Evolutionary conservation across 2,329 filamentous ascomycete species (phyloP).

Genomic region (Paramyrothecium roridum): DNA sequence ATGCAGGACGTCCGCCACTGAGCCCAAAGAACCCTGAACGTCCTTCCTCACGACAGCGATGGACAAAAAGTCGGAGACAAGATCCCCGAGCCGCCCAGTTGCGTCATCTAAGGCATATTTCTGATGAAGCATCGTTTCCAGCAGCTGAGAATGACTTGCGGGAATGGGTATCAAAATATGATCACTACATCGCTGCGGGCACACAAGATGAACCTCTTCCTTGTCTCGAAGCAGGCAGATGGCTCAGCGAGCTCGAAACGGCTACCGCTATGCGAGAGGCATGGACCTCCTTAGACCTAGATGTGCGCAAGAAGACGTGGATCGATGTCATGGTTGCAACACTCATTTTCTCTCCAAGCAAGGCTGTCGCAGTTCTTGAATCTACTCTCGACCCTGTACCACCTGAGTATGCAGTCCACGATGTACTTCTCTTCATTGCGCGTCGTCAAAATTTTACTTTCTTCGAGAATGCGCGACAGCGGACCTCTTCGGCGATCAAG

Average conservation of each 20-base stretch:
- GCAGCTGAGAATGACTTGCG: no score
- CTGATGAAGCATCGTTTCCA: no score
- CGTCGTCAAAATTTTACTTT: constrained; percentile 12
- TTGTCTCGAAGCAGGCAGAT: constrained; percentile 21
- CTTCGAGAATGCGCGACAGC: constrained; percentile 14
- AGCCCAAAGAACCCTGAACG: no score
- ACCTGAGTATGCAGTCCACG: constrained; percentile 34
- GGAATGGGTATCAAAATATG: no score
- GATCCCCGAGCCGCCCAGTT: no score
- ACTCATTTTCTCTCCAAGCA: constrained; percentile 26
- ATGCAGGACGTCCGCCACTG: no score
- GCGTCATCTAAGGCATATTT: no score
- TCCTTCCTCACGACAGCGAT: no score
- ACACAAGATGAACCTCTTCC: background rate
- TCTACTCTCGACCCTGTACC: constrained; percentile 33
- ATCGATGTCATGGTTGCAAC: constrained; percentile 31
- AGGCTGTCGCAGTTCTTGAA: constrained; percentile 26
- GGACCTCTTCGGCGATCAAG: constrained; percentile 21
- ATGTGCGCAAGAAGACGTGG: constrained; percentile 24
- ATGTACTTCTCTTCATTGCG: constrained; percentile 29
- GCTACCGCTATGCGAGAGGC: constrained; percentile 25
- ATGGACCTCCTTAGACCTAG: constrained; percentile 25
- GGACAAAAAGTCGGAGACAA: no score
- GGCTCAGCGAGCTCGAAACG: constrained; percentile 25
- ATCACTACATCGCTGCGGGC: no score